Evolutionary conservation across 2,329 filamentous ascomycete genomes (phyloP), one percentile per base, ranked within the genome.

Genomic region (Cytospora chrysosperma): DNA sequence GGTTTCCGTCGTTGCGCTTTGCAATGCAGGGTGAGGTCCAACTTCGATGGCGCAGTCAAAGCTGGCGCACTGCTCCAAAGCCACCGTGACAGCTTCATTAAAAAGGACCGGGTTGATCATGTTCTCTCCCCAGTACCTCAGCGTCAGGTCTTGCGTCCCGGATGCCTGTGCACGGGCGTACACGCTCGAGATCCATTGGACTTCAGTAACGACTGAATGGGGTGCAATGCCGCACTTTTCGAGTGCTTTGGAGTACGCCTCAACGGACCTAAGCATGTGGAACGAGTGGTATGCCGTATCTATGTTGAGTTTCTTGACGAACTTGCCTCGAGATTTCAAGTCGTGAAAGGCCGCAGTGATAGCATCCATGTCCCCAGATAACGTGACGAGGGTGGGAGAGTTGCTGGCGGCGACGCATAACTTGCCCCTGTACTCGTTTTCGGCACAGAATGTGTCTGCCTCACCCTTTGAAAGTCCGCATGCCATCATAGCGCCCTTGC

Each of bases 271-370:
- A 1, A 68, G 56, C 81, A 83, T 83, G 66, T 82, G 81, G 1
- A 73, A 74, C 0, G 81, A 83, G 69, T 83, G 81, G 57, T 83
- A 83, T 0, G 80, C 81, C 0, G 74, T 79, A 52, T 82, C 78
- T 0, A 83, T 75, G 1, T 68, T 67, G 8, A 83, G 70, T 0
- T 73, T 13, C 2, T 76, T 70, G 0, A 73, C 72, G 56, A 79
- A 78, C 56, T 69, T 75, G 1, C 69, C 62, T 17, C 67, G 61
- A 13, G 52, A 59, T 2, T 55, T 59, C 6, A 77, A 66, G 8
- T 69, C 37, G 0, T 67, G 54, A 12, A 65, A 58, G 4, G 72
- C 67, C 24, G 69, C 64, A 0, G 71, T 17, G 9, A 77, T 69
- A 0, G 69, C 67, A 13, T 74, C 71, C 2, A 67, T 28, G 51